A percentile compares a stretch with the other conserved stretches of the same genome.
These are phyloP conservation scores for Suhomyces sp. DNA, from an alignment of 805 yeast genomes.

Conservation along the genomic window DNA sequence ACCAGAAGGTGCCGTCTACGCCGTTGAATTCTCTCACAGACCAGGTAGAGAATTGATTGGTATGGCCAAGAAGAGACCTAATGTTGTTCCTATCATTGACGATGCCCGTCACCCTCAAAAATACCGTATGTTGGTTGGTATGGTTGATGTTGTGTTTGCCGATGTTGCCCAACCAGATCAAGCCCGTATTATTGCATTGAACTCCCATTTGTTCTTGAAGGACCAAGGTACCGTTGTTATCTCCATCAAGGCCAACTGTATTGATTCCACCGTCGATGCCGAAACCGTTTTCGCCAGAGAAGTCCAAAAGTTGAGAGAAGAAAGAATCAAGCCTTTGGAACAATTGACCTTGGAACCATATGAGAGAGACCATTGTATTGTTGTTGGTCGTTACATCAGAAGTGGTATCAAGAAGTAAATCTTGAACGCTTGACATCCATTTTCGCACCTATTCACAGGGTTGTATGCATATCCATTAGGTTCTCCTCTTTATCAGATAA, in stretches of 20 bases:
- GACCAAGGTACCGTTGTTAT: constrained; percentile 98
- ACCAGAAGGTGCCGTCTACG: constrained; percentile 98
- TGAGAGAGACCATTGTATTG: constrained; percentile 99
- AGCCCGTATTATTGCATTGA: constrained; percentile 98
- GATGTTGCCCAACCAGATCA: constrained; percentile 99
- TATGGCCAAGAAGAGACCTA: constrained; percentile 99
- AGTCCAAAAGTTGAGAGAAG: constrained; percentile 98
- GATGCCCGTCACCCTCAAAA: constrained; percentile 99
- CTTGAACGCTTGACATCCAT: no score
- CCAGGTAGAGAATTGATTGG: constrained; percentile 99
- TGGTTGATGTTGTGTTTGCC: constrained; percentile 98
- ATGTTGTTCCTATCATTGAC: constrained; percentile 97
- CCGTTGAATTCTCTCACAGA: constrained; percentile 99
- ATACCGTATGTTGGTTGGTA: constrained; percentile 97
- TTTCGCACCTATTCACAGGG: no score
- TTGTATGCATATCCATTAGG: constrained; percentile 5
- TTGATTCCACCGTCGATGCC: constrained; percentile 98
- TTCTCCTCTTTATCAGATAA: no score
- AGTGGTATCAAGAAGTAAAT: constrained; percentile 64
- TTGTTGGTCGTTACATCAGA: constrained; percentile 95
- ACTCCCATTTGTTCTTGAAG: constrained; percentile 96
- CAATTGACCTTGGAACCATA: constrained; percentile 99
- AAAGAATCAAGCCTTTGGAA: constrained; percentile 96
- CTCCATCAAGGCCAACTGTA: constrained; percentile 99
- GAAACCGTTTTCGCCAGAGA: constrained; percentile 99